These are phyloP conservation scores for Botrytis paeoniae DNA, from an alignment of 2,329 filamentous ascomycete species.

Conservation along the genomic window DNA sequence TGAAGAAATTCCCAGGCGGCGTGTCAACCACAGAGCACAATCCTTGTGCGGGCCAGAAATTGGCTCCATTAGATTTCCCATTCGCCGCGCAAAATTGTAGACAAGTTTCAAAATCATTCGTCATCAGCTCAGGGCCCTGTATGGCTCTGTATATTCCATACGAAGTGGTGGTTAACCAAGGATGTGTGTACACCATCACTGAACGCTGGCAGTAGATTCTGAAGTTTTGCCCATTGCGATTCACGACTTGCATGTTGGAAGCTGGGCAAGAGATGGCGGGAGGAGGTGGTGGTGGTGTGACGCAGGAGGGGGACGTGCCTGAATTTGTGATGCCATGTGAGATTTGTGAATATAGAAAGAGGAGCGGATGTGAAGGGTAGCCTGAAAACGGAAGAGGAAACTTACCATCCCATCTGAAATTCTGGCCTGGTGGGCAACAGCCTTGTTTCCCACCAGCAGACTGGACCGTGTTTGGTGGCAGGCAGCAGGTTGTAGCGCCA, in stretches of 20 bases:
- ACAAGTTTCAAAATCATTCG: not conserved
- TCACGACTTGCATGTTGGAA: conserved; percentile 4
- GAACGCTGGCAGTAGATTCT: conserved; percentile 10
- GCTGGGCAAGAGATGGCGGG: conserved; percentile 1
- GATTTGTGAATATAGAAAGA: not conserved
- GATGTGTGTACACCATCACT: conserved; percentile 10
- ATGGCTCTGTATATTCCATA: conserved; percentile 1
- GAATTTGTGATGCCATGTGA: not conserved
- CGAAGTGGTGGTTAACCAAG: conserved; percentile 6
- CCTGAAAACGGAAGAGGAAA: not conserved
- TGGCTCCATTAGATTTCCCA: not conserved
- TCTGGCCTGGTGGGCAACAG: not conserved
- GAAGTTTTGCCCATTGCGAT: conserved; percentile 12
- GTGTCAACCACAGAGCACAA: conserved; percentile 8
- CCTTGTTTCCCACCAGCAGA: conserved; percentile 4
- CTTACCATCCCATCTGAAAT: conserved; percentile 9
- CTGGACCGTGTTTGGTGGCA: not conserved
- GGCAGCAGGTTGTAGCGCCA: not conserved
- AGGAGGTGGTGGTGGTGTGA: not conserved
- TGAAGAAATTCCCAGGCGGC: not conserved
- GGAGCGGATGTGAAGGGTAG: not conserved
- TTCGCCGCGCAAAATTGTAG: not conserved
- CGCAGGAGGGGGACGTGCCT: conserved; percentile 4
- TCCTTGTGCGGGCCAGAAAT: conserved; percentile 1
- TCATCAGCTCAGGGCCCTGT: conserved; percentile 11